A percentile compares a stretch with the other conserved stretches of the same genome.
These are phyloP conservation scores for Kodamaea anthophila DNA, from an alignment of 1,139 yeast species.

Conservation along the genomic window DNA sequence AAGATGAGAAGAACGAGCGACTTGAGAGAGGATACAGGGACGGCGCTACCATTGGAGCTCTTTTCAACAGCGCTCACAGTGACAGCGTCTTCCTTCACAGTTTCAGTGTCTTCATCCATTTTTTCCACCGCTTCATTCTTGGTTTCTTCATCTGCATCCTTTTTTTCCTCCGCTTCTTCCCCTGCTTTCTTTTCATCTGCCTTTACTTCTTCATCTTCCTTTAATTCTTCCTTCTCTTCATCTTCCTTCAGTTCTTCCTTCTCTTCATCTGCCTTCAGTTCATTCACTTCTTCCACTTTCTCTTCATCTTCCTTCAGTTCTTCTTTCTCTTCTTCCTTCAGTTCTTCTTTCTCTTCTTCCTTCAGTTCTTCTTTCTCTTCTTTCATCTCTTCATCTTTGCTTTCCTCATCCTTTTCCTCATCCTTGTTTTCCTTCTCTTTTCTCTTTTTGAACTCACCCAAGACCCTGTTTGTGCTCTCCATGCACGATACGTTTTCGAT, in stretches of 20 bases:
- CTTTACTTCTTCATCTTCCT: slow-evolving; percentile 1
- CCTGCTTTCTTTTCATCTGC: not conserved
- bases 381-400: slow-evolving; percentile 8
- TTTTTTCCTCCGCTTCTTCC: slow-evolving; percentile 4
- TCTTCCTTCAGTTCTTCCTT: slow-evolving; percentile 6
- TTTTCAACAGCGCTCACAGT: too few species aligned
- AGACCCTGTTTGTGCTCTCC: slow-evolving; percentile 38
- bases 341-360: slow-evolving; percentile 2
- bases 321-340: slow-evolving; percentile 3
- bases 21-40: slow-evolving; percentile 13
- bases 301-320: slow-evolving; percentile 3
- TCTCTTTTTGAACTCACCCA: slow-evolving; percentile 15
- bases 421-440: slow-evolving; percentile 7
- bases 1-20: slow-evolving; percentile 28
- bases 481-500: slow-evolving; percentile 42
- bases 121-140: slow-evolving; percentile 3
- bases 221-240: slow-evolving; percentile 3
- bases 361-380: slow-evolving; percentile 1
- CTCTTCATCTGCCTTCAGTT: too few species aligned
- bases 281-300: not conserved
- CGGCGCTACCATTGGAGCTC: slow-evolving; percentile 1
- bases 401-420: slow-evolving; percentile 5
- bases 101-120: not conserved
- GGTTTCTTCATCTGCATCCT: slow-evolving; percentile 1
- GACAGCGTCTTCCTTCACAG: slow-evolving; percentile 1